A percentile compares a stretch with the other conserved stretches of the same genome.
Evolutionary conservation across 139 green algal genomes (phyloP).

Genomic region (Zygnema circumcarinatum): DNA sequence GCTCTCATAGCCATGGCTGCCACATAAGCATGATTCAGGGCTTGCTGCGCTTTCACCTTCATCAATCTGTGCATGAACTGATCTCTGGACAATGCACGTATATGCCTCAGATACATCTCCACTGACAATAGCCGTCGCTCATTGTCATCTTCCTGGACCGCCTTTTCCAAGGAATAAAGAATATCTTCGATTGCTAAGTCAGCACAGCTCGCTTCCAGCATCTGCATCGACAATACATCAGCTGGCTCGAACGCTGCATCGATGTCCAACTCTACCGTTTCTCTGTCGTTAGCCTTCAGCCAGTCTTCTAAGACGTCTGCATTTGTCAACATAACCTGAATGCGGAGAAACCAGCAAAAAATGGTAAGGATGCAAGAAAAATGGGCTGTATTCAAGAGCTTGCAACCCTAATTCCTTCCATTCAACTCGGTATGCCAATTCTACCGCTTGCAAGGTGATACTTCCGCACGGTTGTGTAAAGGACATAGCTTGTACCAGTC

Average conservation of each 20-base stretch:
- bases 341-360: not conserved
- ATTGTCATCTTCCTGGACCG: slow-evolving; percentile 54
- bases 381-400: not conserved
- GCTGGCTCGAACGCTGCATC: slow-evolving; percentile 48
- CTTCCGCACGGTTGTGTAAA: too few relatives aligned
- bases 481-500: too few relatives aligned
- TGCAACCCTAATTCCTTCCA: too few relatives aligned
- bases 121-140: slow-evolving; percentile 64
- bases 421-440: too few relatives aligned
- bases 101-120: slow-evolving; percentile 64
- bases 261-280: slow-evolving; percentile 57
- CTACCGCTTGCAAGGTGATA: too few relatives aligned
- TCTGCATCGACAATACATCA: slow-evolving; percentile 77
- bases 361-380: too few relatives aligned
- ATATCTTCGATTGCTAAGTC: slow-evolving; percentile 88
- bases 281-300: slow-evolving; percentile 75
- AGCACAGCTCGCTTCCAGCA: slow-evolving; percentile 75
- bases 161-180: slow-evolving; percentile 79
- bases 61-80: slow-evolving; percentile 58
- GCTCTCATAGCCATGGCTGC: slow-evolving; percentile 25
- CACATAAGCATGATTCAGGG: slow-evolving; percentile 30
- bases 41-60: slow-evolving; percentile 54
- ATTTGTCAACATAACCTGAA: slow-evolving; percentile 8
- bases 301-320: slow-evolving; percentile 14
- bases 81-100: slow-evolving; percentile 46